phyloP scores from a whole-genome alignment of 1,139 yeast genomes.

The Sugiyamaella japonica region DNA sequence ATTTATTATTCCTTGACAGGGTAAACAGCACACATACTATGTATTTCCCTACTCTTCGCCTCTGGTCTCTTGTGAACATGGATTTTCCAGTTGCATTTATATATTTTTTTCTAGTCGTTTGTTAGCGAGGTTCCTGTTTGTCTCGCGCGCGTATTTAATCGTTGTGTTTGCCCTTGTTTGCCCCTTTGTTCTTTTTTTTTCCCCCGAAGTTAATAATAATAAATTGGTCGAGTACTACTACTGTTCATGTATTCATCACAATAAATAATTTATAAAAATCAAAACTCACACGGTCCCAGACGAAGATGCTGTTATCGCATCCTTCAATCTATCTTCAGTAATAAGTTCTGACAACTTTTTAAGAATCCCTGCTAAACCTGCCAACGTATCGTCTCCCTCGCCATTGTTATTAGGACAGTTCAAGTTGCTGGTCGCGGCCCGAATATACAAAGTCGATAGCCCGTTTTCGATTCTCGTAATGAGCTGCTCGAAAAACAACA shows the following conservation, averaged over 20 bases:
- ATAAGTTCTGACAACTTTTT: conserved; percentile 10
- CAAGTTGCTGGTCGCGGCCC: conserved; percentile 26
- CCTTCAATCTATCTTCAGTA: conserved; percentile 4
- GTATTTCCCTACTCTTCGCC: neutral
- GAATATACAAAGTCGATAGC: conserved; percentile 32
- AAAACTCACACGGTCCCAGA: neutral
- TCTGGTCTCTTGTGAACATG: neutral
- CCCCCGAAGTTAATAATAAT: neutral
- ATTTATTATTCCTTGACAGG: neutral
- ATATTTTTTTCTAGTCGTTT: neutral
- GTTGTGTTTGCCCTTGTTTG: too few species aligned
- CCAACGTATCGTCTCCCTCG: conserved; percentile 15
- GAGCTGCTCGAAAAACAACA: conserved; percentile 59
- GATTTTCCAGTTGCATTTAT: neutral
- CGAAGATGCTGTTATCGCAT: neutral
- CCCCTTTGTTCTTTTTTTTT: neutral
- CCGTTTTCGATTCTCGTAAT: conserved; percentile 62
- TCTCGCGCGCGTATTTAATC: conserved; percentile 2
- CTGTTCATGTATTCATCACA: neutral
- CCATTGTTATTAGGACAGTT: conserved; percentile 4
- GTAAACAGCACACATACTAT: neutral
- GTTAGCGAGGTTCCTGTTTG: neutral
- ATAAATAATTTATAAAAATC: neutral
- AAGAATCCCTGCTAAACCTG: conserved; percentile 26
- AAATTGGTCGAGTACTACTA: too few species aligned